These are phyloP conservation scores for Neurospora africana DNA, from an alignment of 495 filamentous ascomycete species.

Conservation along the genomic window DNA sequence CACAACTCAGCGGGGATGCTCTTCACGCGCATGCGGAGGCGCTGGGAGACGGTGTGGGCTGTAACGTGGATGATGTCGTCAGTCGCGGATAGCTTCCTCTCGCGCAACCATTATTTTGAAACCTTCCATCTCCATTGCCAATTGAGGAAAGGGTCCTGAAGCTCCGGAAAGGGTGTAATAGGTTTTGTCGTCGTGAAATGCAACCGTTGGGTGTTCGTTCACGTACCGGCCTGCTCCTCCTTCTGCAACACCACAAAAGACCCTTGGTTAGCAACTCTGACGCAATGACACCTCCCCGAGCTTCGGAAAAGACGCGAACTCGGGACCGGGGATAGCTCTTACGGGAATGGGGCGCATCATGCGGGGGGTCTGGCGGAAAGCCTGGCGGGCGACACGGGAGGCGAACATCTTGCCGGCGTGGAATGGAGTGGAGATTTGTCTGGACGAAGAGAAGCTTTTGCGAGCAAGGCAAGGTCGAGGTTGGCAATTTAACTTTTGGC, in stretches of 20 bases:
- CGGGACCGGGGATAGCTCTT: constrained; percentile 27
- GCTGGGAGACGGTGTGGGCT: constrained; percentile 98
- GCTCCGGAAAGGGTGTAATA: neutral
- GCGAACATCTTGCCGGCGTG: constrained; percentile 51
- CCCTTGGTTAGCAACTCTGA: constrained; percentile 24
- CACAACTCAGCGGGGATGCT: constrained; percentile 88
- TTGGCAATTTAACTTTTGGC: neutral
- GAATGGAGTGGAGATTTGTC: constrained; percentile 22
- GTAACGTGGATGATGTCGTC: constrained; percentile 9
- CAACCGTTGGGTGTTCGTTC: constrained; percentile 12
- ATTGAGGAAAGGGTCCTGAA: neutral
- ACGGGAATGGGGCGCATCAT: constrained; percentile 76
- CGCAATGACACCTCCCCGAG: constrained; percentile 9
- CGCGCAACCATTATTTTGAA: neutral
- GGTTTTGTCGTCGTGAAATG: constrained; percentile 1
- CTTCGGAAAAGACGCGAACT: neutral
- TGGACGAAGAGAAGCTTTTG: neutral
- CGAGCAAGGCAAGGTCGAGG: neutral
- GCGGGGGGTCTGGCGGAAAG: constrained; percentile 48
- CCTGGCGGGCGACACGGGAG: constrained; percentile 40
- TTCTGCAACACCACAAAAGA: constrained; percentile 43
- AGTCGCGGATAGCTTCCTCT: constrained; percentile 8
- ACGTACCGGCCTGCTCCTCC: constrained; percentile 75
- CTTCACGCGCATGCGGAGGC: constrained; percentile 67
- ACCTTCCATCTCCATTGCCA: neutral